Evolutionary conservation across 2,329 filamentous ascomycete genomes (phyloP), one percentile per base, ranked within the genome.

Genomic region (Stagonosporopsis tanaceti): DNA sequence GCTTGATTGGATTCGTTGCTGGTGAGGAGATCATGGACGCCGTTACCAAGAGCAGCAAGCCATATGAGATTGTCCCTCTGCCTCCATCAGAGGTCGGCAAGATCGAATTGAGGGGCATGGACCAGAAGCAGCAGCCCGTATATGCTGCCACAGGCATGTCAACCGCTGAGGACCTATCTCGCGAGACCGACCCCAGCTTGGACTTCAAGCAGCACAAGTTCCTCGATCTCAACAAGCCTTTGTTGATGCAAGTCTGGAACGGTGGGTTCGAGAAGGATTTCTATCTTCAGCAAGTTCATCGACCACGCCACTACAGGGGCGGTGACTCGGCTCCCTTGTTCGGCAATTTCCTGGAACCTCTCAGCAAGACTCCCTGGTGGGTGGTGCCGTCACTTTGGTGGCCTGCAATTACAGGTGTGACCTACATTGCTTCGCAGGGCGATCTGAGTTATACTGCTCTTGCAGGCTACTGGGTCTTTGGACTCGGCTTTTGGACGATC

Each of bases 321-420:
- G 95, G 95, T 57, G 87, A 88, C 61, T 97, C 93, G 6, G 95
- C 95, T 35, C 95, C 95, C 20, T 80, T 99, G 24, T 99, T 99
- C 78, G 95, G 95, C 59, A 98, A 99, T 79, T 96, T 99, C 76
- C 82, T 99, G n/a, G 95, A 99, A 79, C 95, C 95, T n/a, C 80
- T 99, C 57, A 93, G 89, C 76, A 90, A 93, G 83, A 99, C 95
- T 2, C 87, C 95, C 1, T 99, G 95, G 95, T 99, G 89, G 87
- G 76, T 96, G 41, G 84, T 99, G 11, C 95, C 95, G 2, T 82
- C 82, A 0, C 59, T 96, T 1, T 99, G 95, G 95, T 75, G 95
- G 39, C 95, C 95, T n/a, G 85, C 82, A 17, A 85, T 97, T 39
- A 68, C 81, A 9, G 97, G 93, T 72, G 92, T 91, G 25, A 86